Evolutionary conservation across 1,284 basidiomycete genomes (phyloP).

Genomic region (Cutaneotrichosporon cavernicola): DNA sequence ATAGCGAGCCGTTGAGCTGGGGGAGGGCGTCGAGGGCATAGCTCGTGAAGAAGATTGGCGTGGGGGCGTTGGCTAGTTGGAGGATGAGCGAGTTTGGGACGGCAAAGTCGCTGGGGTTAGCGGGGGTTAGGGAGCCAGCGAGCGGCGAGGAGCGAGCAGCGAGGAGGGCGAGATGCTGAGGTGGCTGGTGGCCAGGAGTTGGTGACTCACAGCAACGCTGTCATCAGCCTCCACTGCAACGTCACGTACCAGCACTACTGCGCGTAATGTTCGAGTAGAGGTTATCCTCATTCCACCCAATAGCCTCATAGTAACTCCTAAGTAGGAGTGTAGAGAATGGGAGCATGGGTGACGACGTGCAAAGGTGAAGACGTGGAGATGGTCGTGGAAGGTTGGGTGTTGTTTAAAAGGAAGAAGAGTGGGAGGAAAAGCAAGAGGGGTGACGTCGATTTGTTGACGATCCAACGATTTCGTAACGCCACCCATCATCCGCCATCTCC

Average conservation of each 20-base stretch:
- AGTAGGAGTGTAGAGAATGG: slow-evolving; percentile 57
- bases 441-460: slow-evolving; percentile 14
- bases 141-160: not conserved
- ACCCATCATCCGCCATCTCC: not conserved
- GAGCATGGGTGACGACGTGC: not conserved
- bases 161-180: no score
- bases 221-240: slow-evolving; percentile 26
- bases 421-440: not conserved
- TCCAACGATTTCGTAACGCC: not conserved
- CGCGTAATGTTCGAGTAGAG: slow-evolving; percentile 86
- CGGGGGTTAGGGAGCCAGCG: slow-evolving; percentile 3
- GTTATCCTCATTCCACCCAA: slow-evolving; percentile 96
- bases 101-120: slow-evolving; percentile 37
- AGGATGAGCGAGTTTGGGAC: slow-evolving; percentile 47
- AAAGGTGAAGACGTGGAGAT: not conserved
- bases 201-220: slow-evolving; percentile 43
- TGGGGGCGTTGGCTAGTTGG: slow-evolving; percentile 87
- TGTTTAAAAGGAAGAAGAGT: not conserved
- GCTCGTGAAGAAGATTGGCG: slow-evolving; percentile 82
- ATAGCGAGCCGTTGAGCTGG: slow-evolving; percentile 84
- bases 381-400: not conserved
- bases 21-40: slow-evolving; percentile 90
- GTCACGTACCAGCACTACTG: slow-evolving; percentile 69
- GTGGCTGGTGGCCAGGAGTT: not conserved
- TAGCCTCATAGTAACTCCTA: slow-evolving; percentile 81